Evolutionary conservation across 306 rosid species (phyloP).

Genomic region (Sophora flavescens): DNA sequence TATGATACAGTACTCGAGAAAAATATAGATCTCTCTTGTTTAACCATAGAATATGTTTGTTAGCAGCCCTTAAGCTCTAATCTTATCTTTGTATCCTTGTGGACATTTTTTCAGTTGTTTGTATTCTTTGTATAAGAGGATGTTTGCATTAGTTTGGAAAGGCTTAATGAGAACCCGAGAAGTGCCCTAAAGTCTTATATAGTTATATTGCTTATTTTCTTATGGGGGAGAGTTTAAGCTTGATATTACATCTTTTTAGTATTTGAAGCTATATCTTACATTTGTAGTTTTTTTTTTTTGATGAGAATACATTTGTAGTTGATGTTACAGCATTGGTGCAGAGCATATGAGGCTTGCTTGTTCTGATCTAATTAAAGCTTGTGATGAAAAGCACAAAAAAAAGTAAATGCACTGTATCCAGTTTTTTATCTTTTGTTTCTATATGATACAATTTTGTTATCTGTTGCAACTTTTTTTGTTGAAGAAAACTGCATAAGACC

Average conservation of each 20-base stretch:
- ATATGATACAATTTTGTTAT: background rate
- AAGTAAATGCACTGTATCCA: constrained; percentile 45
- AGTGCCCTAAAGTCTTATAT: constrained; percentile 15
- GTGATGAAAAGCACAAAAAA: constrained; percentile 48
- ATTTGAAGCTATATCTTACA: constrained; percentile 35
- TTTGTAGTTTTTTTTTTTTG: no score
- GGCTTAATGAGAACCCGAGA: background rate
- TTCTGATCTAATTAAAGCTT: constrained; percentile 56
- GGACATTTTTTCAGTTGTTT: constrained; percentile 4
- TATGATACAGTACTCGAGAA: background rate
- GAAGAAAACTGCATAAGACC: background rate
- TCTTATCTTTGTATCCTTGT: background rate
- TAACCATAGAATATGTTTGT: background rate
- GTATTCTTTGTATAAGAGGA: background rate
- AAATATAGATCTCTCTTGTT: background rate
- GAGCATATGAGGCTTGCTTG: constrained; percentile 60
- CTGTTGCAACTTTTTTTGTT: background rate
- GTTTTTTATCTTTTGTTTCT: constrained; percentile 7
- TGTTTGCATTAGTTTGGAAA: constrained; percentile 1
- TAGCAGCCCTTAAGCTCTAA: background rate
- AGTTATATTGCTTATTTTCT: background rate
- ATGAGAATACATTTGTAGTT: constrained; percentile 29
- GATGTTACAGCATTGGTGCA: constrained; percentile 67
- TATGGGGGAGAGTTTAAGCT: background rate
- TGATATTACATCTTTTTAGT: constrained; percentile 17